These are phyloP conservation scores for Beta macrorhiza DNA, from an alignment of 179 eudicot species.

Conservation along the genomic window DNA sequence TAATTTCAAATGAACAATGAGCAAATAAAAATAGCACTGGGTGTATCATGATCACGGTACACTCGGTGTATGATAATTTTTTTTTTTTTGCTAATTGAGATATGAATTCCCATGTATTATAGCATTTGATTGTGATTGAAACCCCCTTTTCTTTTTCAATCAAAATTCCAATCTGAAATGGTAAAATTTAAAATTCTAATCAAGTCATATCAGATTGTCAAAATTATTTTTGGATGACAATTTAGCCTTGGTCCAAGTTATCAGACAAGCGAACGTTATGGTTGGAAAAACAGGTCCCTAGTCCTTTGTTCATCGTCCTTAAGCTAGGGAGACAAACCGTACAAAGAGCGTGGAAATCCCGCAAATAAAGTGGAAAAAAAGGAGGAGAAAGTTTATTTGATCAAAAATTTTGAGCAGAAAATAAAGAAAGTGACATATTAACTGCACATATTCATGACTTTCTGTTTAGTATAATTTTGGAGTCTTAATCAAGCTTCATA, in stretches of 20 bases:
- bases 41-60: too few relatives aligned
- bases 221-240: too few relatives aligned
- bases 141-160: too few relatives aligned
- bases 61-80: too few relatives aligned
- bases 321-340: constrained; percentile 13
- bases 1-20: too few relatives aligned
- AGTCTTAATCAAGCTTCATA: constrained; percentile 10
- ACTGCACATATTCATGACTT: constrained; percentile 16
- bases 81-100: too few relatives aligned
- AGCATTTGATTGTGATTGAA: too few relatives aligned
- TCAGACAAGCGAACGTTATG: constrained; percentile 12
- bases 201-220: background rate
- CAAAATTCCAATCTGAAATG: too few relatives aligned
- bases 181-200: too few relatives aligned
- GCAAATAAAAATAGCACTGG: too few relatives aligned
- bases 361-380: constrained; percentile 1
- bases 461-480: background rate
- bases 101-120: too few relatives aligned
- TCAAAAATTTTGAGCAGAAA: too few relatives aligned
- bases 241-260: background rate
- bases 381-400: background rate
- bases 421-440: constrained; percentile 15
- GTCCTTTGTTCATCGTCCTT: background rate
- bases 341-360: constrained; percentile 22
- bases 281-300: background rate